These are phyloP conservation scores for Tetrapyrgos nigripes DNA, from an alignment of 1,284 basidiomycete genomes.

Conservation along the genomic window DNA sequence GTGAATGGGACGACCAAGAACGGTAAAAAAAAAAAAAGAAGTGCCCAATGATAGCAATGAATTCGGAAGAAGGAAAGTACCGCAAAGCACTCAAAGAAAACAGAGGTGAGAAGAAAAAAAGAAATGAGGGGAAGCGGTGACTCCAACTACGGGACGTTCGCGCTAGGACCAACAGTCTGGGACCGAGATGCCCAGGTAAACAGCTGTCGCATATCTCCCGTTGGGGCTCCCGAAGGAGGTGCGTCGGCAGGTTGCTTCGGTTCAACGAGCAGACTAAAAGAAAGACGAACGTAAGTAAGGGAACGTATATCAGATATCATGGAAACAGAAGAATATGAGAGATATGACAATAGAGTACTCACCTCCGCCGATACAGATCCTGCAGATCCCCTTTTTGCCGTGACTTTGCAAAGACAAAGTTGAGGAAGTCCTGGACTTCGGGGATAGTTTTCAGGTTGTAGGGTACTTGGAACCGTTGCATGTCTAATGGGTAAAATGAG, in stretches of 20 bases:
- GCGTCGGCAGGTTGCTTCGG: conserved; percentile 78
- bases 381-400: conserved; percentile 78
- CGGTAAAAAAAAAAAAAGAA: conserved; percentile 6
- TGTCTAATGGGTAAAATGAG: conserved; percentile 56
- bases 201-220: conserved; percentile 73
- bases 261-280: conserved; percentile 73
- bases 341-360: too few species aligned
- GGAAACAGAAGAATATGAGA: not conserved
- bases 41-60: too few species aligned
- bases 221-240: conserved; percentile 61
- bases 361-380: conserved; percentile 85
- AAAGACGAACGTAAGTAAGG: conserved; percentile 8
- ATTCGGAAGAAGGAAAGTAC: too few species aligned
- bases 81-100: not conserved
- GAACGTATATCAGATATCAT: conserved; percentile 13
- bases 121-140: not conserved
- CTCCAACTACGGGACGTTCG: not conserved
- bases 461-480: conserved; percentile 92
- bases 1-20: not conserved
- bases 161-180: conserved; percentile 27
- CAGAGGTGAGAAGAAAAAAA: not conserved
- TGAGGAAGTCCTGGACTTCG: conserved; percentile 84
- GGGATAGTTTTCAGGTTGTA: conserved; percentile 85
- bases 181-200: conserved; percentile 78
- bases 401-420: conserved; percentile 73